Evolutionary conservation across 441 rosid genomes (phyloP), one percentile per base, ranked within the genome.

Genomic region (Raphanus hybrid): DNA sequence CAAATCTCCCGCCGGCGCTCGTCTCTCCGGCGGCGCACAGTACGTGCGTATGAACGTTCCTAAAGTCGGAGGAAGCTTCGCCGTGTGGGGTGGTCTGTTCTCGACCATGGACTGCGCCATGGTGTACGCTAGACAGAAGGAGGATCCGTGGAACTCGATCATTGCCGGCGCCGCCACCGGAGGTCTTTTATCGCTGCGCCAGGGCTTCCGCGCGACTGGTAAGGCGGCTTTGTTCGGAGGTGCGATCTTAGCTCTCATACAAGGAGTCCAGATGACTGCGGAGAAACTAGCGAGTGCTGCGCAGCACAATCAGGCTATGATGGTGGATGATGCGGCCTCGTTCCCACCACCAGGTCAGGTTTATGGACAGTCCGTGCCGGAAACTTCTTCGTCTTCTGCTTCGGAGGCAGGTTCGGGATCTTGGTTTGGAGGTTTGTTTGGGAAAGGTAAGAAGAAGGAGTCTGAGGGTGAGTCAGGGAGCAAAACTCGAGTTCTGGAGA

Each of bases 91-190:
- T 18, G 61, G 61, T 57, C 61, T 57, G 5, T 57, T 57, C 61
- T 57, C 61, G 6, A 57, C 61, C 61, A 18, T 57, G 27, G 61
- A 57, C 29, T 57, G 61, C 2, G 61, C 61, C 2, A 3, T 57
- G 61, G 61, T 57, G 61, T 57, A 57, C 29, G 61, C 61, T 18
- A 57, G 61, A 57, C 61, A 57, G 61, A 57, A 57, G 61, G 61
- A 57, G 20, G 61, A 57, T 57, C 61, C 61, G 1, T 57, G 61
- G 61, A 57, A 57, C 61, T 57, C 61, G 2, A 57, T 57, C n/a
- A 3, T 57, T 0, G 61, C 61, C 29, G 61, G 61, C 29, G 61
- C 61, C 29, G 61, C 61, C 61, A 57, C 61, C 8, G 27, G 27
- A 57, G 61, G 61, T 3, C 29, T 57, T 57, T 20, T 57, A 57